phyloP scores from a whole-genome alignment of 176 grass and related monocot species.

The Paspalum vaginatum region DNA sequence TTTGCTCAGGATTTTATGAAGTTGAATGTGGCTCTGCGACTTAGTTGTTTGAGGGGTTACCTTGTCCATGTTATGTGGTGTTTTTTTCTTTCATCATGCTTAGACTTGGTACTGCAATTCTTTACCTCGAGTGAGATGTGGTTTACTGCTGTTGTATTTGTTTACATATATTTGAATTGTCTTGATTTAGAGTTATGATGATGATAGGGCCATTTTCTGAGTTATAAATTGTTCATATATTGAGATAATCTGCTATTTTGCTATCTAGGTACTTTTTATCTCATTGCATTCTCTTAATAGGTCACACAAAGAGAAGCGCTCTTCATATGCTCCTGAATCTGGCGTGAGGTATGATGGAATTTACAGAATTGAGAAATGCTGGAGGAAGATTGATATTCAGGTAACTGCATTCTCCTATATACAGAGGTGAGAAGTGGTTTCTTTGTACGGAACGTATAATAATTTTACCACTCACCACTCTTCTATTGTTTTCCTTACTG shows the following conservation, averaged over 20 bases:
- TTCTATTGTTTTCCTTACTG: neutral
- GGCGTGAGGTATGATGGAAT: conserved; percentile 85
- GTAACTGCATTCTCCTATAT: conserved; percentile 38
- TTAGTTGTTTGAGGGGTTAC: conserved; percentile 80
- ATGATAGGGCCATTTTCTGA: neutral
- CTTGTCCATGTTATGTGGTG: conserved; percentile 84
- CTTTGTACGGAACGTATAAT: conserved; percentile 87
- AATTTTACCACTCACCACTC: neutral
- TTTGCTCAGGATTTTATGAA: conserved; percentile 90
- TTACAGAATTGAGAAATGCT: conserved; percentile 94
- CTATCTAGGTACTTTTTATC: neutral
- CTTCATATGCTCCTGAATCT: conserved; percentile 77
- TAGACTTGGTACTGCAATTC: neutral
- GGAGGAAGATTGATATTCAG: conserved; percentile 76
- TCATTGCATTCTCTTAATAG: conserved; percentile 41
- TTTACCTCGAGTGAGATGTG: neutral
- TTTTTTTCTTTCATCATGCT: neutral
- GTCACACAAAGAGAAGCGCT: conserved; percentile 86
- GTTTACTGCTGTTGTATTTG: neutral
- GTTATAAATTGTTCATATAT: neutral
- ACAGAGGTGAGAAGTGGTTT: too few species aligned
- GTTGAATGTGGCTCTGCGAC: conserved; percentile 66
- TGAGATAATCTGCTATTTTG: neutral
- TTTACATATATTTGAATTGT: neutral
- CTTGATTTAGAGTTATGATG: neutral